Evolutionary conservation across 257 asterid species (phyloP), one percentile per base, ranked within the genome.

Genomic region (Ocimum tenuiflorum): DNA sequence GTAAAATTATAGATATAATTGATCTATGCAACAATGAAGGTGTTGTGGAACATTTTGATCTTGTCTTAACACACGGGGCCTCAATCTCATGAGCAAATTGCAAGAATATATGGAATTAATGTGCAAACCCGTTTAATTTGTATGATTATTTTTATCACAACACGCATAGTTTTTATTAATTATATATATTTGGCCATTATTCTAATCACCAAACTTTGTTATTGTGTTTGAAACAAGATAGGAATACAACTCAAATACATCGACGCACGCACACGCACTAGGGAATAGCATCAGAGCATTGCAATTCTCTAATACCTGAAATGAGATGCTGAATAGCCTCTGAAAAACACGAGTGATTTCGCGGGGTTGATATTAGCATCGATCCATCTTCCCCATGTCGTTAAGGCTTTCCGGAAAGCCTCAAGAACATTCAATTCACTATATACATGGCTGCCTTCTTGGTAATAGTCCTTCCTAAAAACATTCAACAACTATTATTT

Each of bases 301-400:
- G 14, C 6, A 8, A 14, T 15, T 35, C 17, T n/a, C n/a, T n/a
- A n/a, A 15, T 76, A 87, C 95, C 95, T 79, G 78, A 85, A 87
- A 83, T 87, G 95, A 6, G 87, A 78, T 1, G 86, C 88, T 2
- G 95, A 87, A 67, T 77, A 87, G 63, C 95, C 95, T 60, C 95
- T 72, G 76, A 87, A 87, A 76, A 87, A 80, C 50, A 85, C 89
- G 0, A 71, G 85, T 3, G 95, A 81, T 51, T 83, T 87, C 60
- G 3, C 33, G 10, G 82, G 81, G 74, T 83, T 74, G 38, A 87
- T 57, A 59, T 85, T 75, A 60, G 86, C 72, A 49, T 87, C 95
- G 12, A 87, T 64, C 95, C 95, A 87, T 75, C 86, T 79, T 43
- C 84, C 95, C 95, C 95, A 87, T 6, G 92, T 85, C 6, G 95